Percentiles rank a stretch among this genome's conserved stretches.
phyloP scores from a whole-genome alignment of 1,139 yeast species.

The Protomyces inundatus region DNA sequence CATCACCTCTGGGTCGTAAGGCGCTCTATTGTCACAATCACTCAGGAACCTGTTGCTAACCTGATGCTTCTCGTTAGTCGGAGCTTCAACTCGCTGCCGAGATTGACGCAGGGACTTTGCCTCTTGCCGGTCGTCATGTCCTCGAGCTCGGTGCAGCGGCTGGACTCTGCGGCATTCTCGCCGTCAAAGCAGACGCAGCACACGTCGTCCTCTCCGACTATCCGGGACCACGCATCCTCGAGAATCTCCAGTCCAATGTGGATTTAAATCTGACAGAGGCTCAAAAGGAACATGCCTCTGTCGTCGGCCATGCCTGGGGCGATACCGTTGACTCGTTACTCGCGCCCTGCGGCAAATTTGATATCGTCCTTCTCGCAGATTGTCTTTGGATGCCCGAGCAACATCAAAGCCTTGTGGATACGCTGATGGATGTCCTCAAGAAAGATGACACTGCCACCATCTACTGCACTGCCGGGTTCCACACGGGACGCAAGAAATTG shows the following conservation, averaged over 20 bases:
- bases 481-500: constrained; percentile 9
- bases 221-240: constrained; percentile 4
- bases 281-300: background rate
- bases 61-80: background rate
- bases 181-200: constrained; percentile 3
- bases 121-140: background rate
- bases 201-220: constrained; percentile 12
- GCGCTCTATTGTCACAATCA: too few relatives aligned
- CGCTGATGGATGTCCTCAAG: background rate
- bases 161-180: constrained; percentile 18
- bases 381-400: constrained; percentile 24
- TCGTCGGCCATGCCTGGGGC: constrained; percentile 23
- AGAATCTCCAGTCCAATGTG: constrained; percentile 1
- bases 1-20: constrained; percentile 17
- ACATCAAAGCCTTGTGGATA: background rate
- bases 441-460: background rate
- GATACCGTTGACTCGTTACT: background rate
- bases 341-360: background rate
- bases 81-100: background rate
- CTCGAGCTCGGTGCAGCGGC: constrained; percentile 21
- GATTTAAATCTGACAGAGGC: background rate
- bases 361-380: constrained; percentile 8
- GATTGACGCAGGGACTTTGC: background rate
- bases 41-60: too few relatives aligned
- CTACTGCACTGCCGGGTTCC: constrained; percentile 16